These are phyloP conservation scores for Lablab purpureus DNA, from an alignment of 306 rosid genomes.

Conservation along the genomic window DNA sequence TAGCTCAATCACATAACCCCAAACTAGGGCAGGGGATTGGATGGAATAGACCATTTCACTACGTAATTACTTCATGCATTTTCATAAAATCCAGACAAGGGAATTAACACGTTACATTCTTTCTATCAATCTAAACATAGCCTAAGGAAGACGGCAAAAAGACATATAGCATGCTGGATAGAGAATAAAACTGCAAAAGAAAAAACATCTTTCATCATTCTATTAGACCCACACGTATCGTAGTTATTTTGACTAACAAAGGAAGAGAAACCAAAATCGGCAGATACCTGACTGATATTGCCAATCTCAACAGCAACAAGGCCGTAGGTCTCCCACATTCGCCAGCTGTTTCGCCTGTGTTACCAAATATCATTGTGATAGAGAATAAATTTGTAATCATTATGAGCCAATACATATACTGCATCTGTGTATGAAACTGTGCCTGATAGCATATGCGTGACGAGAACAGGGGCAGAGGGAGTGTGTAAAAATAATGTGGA, in stretches of 20 bases:
- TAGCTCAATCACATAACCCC: neutral
- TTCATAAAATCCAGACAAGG: neutral
- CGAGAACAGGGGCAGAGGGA: too few relatives aligned
- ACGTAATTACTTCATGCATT: neutral
- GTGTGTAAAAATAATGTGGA: too few relatives aligned
- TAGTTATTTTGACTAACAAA: slow-evolving; percentile 4
- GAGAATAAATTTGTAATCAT: slow-evolving; percentile 37
- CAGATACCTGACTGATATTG: slow-evolving; percentile 76
- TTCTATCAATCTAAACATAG: neutral
- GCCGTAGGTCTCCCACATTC: slow-evolving; percentile 90
- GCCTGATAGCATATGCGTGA: slow-evolving; percentile 4
- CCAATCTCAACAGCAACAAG: slow-evolving; percentile 89
- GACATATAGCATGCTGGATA: neutral
- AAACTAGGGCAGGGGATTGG: neutral
- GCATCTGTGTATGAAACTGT: neutral
- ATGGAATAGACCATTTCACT: neutral
- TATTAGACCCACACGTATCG: too few relatives aligned
- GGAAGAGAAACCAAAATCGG: slow-evolving; percentile 10
- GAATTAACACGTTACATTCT: neutral
- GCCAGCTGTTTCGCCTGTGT: slow-evolving; percentile 97
- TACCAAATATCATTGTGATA: slow-evolving; percentile 52
- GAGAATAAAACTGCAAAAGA: too few relatives aligned
- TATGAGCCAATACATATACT: slow-evolving; percentile 4
- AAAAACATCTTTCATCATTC: too few relatives aligned
- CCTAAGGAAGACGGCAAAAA: neutral